phyloP scores from a whole-genome alignment of 495 filamentous ascomycete species.

The Penicillium turbatum region DNA sequence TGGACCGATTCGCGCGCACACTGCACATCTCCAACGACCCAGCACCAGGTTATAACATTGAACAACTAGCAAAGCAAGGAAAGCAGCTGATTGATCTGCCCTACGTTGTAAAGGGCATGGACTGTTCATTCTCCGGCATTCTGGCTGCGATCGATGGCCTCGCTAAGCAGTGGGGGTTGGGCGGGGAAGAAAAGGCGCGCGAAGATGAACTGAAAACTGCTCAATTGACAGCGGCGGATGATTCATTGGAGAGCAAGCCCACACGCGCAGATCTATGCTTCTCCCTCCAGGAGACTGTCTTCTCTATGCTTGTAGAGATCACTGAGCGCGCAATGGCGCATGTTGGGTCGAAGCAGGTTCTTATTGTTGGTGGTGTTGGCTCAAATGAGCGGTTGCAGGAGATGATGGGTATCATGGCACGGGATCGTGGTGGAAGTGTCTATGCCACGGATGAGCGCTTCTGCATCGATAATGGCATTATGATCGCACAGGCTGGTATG shows the following conservation, averaged over 20 bases:
- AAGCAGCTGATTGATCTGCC: conserved; percentile 77
- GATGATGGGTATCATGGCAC: conserved; percentile 98
- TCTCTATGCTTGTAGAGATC: conserved; percentile 95
- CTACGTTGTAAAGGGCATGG: conserved; percentile 98
- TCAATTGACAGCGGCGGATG: conserved; percentile 22
- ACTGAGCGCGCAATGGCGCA: conserved; percentile 98
- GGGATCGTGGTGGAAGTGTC: conserved; percentile 80
- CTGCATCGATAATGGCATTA: conserved; percentile 98
- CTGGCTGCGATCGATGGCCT: conserved; percentile 75
- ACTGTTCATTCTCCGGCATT: conserved; percentile 91
- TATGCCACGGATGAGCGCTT: conserved; percentile 96
- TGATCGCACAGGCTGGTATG: conserved; percentile 97
- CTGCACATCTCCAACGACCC: conserved; percentile 91
- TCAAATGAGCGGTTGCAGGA: conserved; percentile 93
- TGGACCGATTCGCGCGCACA: conserved; percentile 91
- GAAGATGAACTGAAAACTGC: conserved; percentile 24
- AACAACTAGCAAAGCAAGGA: conserved; percentile 84
- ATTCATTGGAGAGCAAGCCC: conserved; percentile 34
- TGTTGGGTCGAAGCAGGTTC: conserved; percentile 81
- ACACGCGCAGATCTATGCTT: conserved; percentile 91
- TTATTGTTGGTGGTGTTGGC: conserved; percentile 98
- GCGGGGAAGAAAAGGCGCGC: conserved; percentile 35
- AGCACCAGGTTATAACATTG: conserved; percentile 95
- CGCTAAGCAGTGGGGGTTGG: conserved; percentile 57
- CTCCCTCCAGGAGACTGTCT: conserved; percentile 90